Percentiles rank a stretch among this genome's conserved stretches.
phyloP scores from a whole-genome alignment of 768 basidiomycete genomes.

The Lactarius trivialis region DNA sequence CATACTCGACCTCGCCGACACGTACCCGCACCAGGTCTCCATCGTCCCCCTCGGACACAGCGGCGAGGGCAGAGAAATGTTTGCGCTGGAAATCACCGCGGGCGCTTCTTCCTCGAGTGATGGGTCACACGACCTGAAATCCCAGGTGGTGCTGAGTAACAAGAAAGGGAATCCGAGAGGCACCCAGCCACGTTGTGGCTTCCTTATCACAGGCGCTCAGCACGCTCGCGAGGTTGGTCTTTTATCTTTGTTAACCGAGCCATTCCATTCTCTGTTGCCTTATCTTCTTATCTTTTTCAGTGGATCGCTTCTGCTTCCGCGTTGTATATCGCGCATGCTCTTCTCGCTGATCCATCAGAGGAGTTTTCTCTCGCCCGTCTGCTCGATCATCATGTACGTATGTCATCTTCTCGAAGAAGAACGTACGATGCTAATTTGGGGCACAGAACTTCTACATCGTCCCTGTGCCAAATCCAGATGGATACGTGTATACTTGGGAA shows the following conservation, averaged over 20 bases:
- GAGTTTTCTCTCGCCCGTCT: constrained; percentile 41
- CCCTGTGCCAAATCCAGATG: constrained; percentile 63
- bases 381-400: constrained; percentile 44
- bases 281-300: constrained; percentile 31
- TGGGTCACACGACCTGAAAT: constrained; percentile 16
- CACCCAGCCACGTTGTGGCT: constrained; percentile 38
- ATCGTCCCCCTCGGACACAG: constrained; percentile 50
- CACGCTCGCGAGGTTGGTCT: constrained; percentile 65
- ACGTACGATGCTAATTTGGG: neutral
- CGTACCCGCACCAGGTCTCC: constrained; percentile 42
- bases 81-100: constrained; percentile 44
- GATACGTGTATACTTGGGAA: constrained; percentile 71
- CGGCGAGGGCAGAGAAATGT: constrained; percentile 53
- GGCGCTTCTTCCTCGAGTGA: constrained; percentile 8
- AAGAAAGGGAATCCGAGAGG: constrained; percentile 13
- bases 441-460: constrained; percentile 58
- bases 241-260: neutral
- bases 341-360: constrained; percentile 47
- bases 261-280: neutral
- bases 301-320: constrained; percentile 78
- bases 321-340: constrained; percentile 65
- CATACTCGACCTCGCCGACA: constrained; percentile 39
- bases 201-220: constrained; percentile 66
- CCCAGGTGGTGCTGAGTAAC: constrained; percentile 17
- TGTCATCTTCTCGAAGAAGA: neutral